These are phyloP conservation scores for Perkinsus marinus DNA, from an alignment of 169 alveolate species.

Conservation along the genomic window DNA sequence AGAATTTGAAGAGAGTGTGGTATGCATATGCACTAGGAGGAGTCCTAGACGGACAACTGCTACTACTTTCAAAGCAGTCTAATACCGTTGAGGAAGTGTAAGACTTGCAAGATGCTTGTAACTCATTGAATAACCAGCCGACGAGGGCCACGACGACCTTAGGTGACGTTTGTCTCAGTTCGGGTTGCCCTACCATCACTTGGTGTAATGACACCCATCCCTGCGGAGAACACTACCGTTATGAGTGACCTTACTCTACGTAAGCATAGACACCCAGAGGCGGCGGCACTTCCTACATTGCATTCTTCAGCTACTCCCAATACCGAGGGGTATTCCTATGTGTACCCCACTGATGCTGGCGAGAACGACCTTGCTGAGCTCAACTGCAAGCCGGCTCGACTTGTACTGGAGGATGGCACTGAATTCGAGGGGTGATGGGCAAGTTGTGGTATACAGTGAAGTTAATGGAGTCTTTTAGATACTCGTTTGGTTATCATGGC, in stretches of 20 bases:
- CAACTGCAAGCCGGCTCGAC: constrained; percentile 7
- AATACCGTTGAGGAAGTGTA: neutral
- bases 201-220: too few relatives aligned
- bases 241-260: too few relatives aligned
- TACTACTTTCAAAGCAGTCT: neutral
- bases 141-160: too few relatives aligned
- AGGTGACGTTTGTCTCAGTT: too few relatives aligned
- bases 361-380: neutral
- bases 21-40: too few relatives aligned
- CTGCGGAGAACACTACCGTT: too few relatives aligned
- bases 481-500: constrained; percentile 21
- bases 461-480: neutral
- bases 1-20: too few relatives aligned
- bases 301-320: neutral
- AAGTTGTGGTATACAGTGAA: neutral
- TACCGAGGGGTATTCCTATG: neutral
- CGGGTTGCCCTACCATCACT: too few relatives aligned
- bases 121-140: neutral
- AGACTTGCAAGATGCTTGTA: neutral
- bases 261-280: too few relatives aligned
- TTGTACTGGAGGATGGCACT: constrained; percentile 14
- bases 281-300: neutral
- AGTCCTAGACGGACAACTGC: too few relatives aligned
- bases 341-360: neutral
- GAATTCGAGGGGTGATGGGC: neutral